Percentiles rank a stretch among this genome's conserved stretches.
Evolutionary conservation across 2,329 filamentous ascomycete genomes (phyloP).

Genomic region (Magnaporthales sp.): DNA sequence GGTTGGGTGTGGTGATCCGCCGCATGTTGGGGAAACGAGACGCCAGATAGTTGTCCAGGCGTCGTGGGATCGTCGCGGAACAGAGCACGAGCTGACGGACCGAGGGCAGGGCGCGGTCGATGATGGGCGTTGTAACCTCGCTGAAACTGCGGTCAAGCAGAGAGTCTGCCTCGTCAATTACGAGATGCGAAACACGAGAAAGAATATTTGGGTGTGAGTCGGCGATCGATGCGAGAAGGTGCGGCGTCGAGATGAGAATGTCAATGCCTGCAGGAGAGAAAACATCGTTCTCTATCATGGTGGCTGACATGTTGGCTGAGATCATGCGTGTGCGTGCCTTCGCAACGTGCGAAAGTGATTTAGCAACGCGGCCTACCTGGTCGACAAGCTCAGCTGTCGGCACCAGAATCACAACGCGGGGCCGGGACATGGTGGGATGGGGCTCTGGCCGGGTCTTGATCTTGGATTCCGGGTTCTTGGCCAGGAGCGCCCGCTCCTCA

Average conservation of each 20-base stretch:
- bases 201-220: conserved; percentile 86
- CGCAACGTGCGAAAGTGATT: conserved; percentile 71
- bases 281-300: conserved; percentile 74
- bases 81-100: conserved; percentile 83
- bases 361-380: conserved; percentile 76
- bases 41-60: conserved; percentile 77
- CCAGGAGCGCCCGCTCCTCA: conserved; percentile 47
- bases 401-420: conserved; percentile 76
- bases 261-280: conserved; percentile 79
- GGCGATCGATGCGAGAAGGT: conserved; percentile 80
- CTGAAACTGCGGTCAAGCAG: conserved; percentile 90
- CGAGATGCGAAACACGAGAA: conserved; percentile 79
- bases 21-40: conserved; percentile 74
- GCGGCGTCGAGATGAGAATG: conserved; percentile 78
- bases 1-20: conserved; percentile 86
- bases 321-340: conserved; percentile 83
- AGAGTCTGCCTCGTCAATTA: conserved; percentile 94
- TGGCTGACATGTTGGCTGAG: conserved; percentile 66
- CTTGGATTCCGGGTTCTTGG: conserved; percentile 28
- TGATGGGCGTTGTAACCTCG: conserved; percentile 69
- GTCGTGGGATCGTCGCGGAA: conserved; percentile 89
- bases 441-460: conserved; percentile 49
- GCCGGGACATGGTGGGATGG: conserved; percentile 67
- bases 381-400: conserved; percentile 87
- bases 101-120: conserved; percentile 74